Base-by-base conservation (phyloP, 2,329 filamentous ascomycete species). In the Cordyceps cicadae region DNA sequence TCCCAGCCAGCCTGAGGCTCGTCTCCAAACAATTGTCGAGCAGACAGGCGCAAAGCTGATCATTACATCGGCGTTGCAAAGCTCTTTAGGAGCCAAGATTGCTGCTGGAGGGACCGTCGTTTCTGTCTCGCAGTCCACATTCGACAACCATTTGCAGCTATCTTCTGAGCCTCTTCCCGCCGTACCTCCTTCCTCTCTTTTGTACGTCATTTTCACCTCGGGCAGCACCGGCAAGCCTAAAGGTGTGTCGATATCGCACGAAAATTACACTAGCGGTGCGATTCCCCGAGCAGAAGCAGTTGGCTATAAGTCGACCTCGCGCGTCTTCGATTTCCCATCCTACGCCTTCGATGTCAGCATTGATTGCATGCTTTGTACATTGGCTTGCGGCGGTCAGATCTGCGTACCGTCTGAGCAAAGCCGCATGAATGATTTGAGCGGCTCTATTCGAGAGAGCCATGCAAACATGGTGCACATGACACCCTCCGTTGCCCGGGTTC, bases 221-320 rank as follows among this genome's bases (percentile, higher is more conserved):
- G 84, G 84, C 15, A 87, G 82, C 62, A 87, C 85, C 0, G 84
- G 85, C 7, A 80, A 79, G 62, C 85, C 84, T 1, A 87, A 87
- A 72, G 85, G 84, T 24, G 83, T 86, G 4, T 75, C 86, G 51
- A 73, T 80, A 61, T 75, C 75, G 2, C 79, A 81, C 62, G 71
- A 69, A 39, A 79, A 78, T 59, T 79, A 77, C 62, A 76, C 76
- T 34, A 78, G 76, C 52, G 77, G 77, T 37, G 75, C 76, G 6
- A 63, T 77, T 17, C 76, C 77, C 1, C 72, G 77, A 43, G 75
- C 72, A 2, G 68, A 75, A 3, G 72, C 72, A 5, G 74, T 80
- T 26, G 74, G 76, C 21, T 78, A 79, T 65, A 71, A 69, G 9
- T 63, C 71, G 1, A 70, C 72, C 26, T 77, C 77, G 1, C 72